phyloP scores from a whole-genome alignment of 2,329 filamentous ascomycete species.

The Mycocentrospora acerina region DNA sequence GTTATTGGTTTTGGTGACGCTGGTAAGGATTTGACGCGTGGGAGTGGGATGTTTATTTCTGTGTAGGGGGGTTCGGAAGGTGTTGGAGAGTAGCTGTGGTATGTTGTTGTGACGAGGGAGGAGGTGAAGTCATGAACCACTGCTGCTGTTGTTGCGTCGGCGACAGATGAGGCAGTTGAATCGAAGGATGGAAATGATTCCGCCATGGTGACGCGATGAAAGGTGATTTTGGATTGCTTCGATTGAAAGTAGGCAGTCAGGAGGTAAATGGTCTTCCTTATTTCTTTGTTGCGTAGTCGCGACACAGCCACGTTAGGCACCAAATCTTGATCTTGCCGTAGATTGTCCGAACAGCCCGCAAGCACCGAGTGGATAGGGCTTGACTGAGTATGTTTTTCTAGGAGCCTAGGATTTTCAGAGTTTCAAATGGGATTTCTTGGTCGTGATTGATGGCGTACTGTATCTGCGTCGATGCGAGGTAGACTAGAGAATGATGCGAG shows the following conservation, averaged over 20 bases:
- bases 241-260: not conserved
- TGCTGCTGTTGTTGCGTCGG: slow-evolving; percentile 4
- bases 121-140: slow-evolving; percentile 1
- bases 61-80: slow-evolving; percentile 34
- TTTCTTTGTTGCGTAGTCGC: not conserved
- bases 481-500: no score
- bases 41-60: slow-evolving; percentile 38
- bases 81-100: slow-evolving; percentile 1
- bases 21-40: slow-evolving; percentile 16
- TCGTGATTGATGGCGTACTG: no score
- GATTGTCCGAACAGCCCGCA: no score
- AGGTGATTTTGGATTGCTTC: not conserved
- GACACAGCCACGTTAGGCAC: slow-evolving; percentile 11
- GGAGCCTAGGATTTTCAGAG: not conserved
- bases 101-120: not conserved
- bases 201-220: not conserved
- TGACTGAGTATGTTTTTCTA: no score
- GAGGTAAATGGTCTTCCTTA: no score
- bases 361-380: no score
- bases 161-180: slow-evolving; percentile 3
- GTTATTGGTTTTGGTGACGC: slow-evolving; percentile 7
- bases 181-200: slow-evolving; percentile 4
- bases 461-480: no score
- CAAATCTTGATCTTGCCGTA: no score
- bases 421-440: no score